These are phyloP conservation scores for Fonsecaea nubica DNA, from an alignment of 2,329 filamentous ascomycete genomes.

Conservation along the genomic window DNA sequence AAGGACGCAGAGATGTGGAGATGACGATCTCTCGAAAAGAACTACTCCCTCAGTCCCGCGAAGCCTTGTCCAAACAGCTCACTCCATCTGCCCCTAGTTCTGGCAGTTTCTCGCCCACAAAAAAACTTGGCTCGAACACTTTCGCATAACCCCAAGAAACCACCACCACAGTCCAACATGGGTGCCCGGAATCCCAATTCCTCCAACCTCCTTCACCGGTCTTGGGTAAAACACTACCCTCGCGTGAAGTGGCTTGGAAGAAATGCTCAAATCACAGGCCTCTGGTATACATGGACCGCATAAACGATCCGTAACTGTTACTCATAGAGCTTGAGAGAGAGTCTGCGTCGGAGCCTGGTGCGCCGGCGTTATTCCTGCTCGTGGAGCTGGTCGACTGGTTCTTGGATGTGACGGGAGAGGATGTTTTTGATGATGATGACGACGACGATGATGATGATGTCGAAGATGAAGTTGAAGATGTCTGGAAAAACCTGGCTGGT, in stretches of 20 bases:
- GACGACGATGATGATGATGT: conserved; percentile 11
- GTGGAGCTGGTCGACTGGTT: neutral
- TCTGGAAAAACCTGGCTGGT: conserved; percentile 2
- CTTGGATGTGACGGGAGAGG: conserved; percentile 9
- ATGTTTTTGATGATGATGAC: neutral
- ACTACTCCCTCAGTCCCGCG: neutral
- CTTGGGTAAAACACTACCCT: neutral
- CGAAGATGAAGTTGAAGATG: conserved; percentile 1
- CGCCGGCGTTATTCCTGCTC: neutral
- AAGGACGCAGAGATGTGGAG: neutral
- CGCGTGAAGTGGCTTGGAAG: neutral
- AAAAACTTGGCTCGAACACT: neutral
- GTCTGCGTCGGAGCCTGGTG: conserved; percentile 10
- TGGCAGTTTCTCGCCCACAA: neutral
- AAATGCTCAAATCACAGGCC: neutral
- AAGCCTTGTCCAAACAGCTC: neutral
- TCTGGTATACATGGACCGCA: conserved; percentile 19
- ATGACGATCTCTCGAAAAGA: neutral
- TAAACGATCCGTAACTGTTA: conserved; percentile 22
- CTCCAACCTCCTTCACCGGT: neutral
- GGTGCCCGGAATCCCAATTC: neutral
- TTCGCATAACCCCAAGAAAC: neutral
- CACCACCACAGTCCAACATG: neutral
- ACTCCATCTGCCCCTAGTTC: neutral
- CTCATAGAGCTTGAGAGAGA: conserved; percentile 21